Percentiles rank a stretch among this genome's conserved stretches.
These are phyloP conservation scores for Hibiscus syriacus DNA, from an alignment of 345 rosid genomes.

Conservation along the genomic window DNA sequence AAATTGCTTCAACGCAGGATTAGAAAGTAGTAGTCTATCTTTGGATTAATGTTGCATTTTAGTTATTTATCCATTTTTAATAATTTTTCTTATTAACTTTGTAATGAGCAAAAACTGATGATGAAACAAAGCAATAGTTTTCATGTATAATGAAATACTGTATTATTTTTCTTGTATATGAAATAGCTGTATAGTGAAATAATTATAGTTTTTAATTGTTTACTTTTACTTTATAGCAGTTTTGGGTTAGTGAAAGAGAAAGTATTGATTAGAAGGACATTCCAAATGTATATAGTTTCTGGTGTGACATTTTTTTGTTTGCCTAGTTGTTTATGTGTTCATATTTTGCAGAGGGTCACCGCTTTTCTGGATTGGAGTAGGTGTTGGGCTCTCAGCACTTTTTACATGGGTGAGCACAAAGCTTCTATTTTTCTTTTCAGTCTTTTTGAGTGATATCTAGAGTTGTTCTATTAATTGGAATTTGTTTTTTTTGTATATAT, in stretches of 20 bases:
- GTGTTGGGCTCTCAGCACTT: constrained; percentile 78
- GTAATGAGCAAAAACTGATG: neutral
- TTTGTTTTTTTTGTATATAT: constrained; percentile 5
- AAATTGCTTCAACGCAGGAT: too few species aligned
- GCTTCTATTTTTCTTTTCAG: neutral
- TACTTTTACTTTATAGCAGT: neutral
- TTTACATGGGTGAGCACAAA: constrained; percentile 62
- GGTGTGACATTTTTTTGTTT: neutral
- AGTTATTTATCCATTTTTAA: neutral
- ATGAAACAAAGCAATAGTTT: neutral
- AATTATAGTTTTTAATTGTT: neutral
- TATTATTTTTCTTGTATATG: neutral
- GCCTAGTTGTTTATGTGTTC: neutral
- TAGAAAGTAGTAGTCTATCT: neutral
- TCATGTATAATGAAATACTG: neutral
- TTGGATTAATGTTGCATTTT: neutral
- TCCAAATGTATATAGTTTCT: neutral
- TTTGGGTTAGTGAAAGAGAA: neutral
- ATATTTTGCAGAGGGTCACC: constrained; percentile 74
- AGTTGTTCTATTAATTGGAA: neutral
- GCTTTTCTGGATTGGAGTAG: constrained; percentile 86
- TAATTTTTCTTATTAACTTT: neutral
- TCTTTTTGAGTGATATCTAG: neutral
- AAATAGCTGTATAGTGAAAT: neutral
- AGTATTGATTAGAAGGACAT: neutral